Base-by-base conservation (phyloP, 2,329 filamentous ascomycete genomes). In the Aureobasidium lini region DNA sequence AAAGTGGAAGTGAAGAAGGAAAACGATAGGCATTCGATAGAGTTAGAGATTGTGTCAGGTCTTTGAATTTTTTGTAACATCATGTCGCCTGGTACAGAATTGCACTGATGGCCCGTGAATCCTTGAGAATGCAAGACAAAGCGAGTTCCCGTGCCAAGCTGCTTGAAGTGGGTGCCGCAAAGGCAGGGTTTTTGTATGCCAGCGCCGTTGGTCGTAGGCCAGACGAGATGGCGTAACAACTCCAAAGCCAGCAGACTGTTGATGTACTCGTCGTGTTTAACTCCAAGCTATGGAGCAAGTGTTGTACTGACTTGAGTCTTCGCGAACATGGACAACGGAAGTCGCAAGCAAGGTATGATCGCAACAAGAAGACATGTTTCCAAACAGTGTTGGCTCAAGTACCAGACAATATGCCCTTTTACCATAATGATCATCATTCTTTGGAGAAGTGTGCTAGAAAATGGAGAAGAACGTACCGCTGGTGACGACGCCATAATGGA, bases 1-100 rank as follows among this genome's bases (percentile, higher is more conserved):
- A 32, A 31, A 28, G 11, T 44, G 57, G 16, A 23, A 6, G 32
- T 9, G 31, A 28, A 32, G 10, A 28, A 1, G 31, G 15, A 11
- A 23, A 47, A n/a, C 13, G 31, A 29, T 16, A 43, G 32, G 43
- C 23, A 28, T 11, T 13, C 36, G 50, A 29, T 31, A 23, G 37
- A 31, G 31, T 16, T 40, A 57, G 40, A 40, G 16, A 39, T 39
- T 39, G 77, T 77, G 79, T 89, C 86, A 88, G 86, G 81, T 88
- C 85, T 89, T 88, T 88, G 87, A 84, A 88, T 84, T 87, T 82
- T 80, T 52, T 72, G 71, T 82, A 78, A 72, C 74, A 66, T 75
- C 74, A 76, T 62, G 60, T 71, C 70, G 70, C 70, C 63, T 59
- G 71, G 70, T 70, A 10, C n/a, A 18, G 16, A 48, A 16, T 29